Evolutionary conservation across 768 basidiomycete species (phyloP), one percentile per base, ranked within the genome.

Genomic region (Dentipellis fragilis): DNA sequence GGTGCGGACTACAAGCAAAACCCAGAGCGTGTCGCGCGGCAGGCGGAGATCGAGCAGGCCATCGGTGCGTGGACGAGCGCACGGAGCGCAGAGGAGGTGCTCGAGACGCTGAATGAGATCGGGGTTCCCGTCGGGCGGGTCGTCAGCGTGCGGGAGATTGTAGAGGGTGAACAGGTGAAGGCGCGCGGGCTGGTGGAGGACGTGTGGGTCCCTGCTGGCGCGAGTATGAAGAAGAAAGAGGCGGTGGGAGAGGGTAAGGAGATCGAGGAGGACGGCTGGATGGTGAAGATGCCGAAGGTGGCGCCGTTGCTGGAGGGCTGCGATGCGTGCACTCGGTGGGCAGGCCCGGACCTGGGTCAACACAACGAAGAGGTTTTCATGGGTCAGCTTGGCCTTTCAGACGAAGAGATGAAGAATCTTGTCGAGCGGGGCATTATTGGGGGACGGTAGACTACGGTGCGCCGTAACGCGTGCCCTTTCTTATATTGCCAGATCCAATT

Each of bases 51-150:
- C 51, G 85, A 87, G 63, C 63, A 66, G 1, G 85, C 80, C 0
- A 86, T 87, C 52, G 71, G 75, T 4, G 73, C 67, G 2, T 86
- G 84, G 84, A 87, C 84, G 21, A 65, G 66, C 14, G 58, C 62
- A 54, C 73, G 73, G 10, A 74, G 72, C 0, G 76, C 75, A 35
- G 79, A 79, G 54, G 79, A 85, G 52, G 83, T 84, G 1, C 68
- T 78, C 49, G 69, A 67, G 4, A 64, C 66, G 5, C 74, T 88
- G 71, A 72, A 73, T 49, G 66, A 64, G 45, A 80, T 75, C 3
- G 73, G 81, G 2, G 77, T 87, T 38, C 84, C 85, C 0, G 83
- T 82, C 10, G 85, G 85, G 21, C 72, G 80, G 1, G 83, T 86
- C 22, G 74, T 77, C 2, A 77, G 72, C 40, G 84, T 87, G 55